Evolutionary conservation across 164 flowering plant species (phyloP).

Genomic region (Vitis labrusca): DNA sequence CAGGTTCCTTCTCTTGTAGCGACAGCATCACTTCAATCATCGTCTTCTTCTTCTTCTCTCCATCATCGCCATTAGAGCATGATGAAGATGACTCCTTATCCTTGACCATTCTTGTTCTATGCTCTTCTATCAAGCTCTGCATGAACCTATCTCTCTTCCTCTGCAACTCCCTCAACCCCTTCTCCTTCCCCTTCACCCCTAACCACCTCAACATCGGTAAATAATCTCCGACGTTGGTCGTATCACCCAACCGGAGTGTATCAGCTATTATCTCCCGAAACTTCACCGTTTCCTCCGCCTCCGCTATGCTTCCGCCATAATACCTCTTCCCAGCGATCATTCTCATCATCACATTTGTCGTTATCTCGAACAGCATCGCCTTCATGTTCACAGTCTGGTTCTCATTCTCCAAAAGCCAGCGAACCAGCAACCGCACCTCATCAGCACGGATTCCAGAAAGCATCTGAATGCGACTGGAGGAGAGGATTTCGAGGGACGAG

Average conservation of each 20-base stretch:
- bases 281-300: constrained; percentile 25
- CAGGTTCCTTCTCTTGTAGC: background rate
- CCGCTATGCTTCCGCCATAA: constrained; percentile 31
- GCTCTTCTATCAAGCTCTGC: constrained; percentile 32
- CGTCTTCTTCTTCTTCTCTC: background rate
- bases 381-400: constrained; percentile 29
- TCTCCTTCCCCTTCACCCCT: constrained; percentile 16
- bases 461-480: constrained; percentile 31
- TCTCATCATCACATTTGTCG: constrained; percentile 46
- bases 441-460: constrained; percentile 31
- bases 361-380: constrained; percentile 28
- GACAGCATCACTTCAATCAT: constrained; percentile 7
- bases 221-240: constrained; percentile 28
- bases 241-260: constrained; percentile 2
- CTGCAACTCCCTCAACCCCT: constrained; percentile 18
- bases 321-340: constrained; percentile 58
- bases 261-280: constrained; percentile 25
- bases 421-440: constrained; percentile 32
- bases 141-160: constrained; percentile 24
- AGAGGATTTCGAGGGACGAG: constrained; percentile 36
- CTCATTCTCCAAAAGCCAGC: constrained; percentile 1
- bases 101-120: background rate
- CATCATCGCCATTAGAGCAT: background rate
- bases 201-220: constrained; percentile 31
- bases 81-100: no score